These are phyloP conservation scores for Neoboletus subvelutipes DNA, from an alignment of 768 basidiomycete genomes.

Conservation along the genomic window DNA sequence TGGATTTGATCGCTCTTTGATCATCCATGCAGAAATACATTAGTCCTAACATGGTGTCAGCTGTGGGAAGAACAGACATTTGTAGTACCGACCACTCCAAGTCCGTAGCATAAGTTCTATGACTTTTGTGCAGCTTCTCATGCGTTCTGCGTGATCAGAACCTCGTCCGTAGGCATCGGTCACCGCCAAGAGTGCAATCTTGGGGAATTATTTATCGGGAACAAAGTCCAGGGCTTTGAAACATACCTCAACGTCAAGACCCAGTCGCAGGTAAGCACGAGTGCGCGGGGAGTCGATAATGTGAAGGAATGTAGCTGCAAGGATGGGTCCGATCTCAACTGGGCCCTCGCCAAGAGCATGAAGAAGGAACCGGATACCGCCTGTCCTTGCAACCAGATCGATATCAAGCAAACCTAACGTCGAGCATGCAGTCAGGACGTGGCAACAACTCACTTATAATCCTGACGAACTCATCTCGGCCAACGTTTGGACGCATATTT, in stretches of 20 bases:
- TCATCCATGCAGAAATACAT: slow-evolving; percentile 94
- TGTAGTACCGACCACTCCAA: slow-evolving; percentile 77
- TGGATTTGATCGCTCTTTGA: slow-evolving; percentile 78
- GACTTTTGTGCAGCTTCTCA: slow-evolving; percentile 75
- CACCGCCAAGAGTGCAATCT: slow-evolving; percentile 86
- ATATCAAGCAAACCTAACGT: slow-evolving; percentile 82
- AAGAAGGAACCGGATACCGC: slow-evolving; percentile 82
- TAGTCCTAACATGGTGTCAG: slow-evolving; percentile 52
- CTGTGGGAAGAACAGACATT: not conserved
- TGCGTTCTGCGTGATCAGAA: slow-evolving; percentile 71
- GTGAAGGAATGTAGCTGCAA: slow-evolving; percentile 78
- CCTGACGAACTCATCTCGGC: slow-evolving; percentile 77
- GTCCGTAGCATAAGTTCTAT: slow-evolving; percentile 83
- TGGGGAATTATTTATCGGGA: not conserved
- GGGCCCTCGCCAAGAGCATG: slow-evolving; percentile 91
- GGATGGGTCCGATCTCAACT: slow-evolving; percentile 70
- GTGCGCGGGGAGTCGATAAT: slow-evolving; percentile 85
- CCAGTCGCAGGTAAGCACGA: slow-evolving; percentile 72
- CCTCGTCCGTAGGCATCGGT: slow-evolving; percentile 93
- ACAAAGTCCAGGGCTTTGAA: not conserved
- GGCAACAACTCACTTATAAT: slow-evolving; percentile 6
- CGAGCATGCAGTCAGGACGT: slow-evolving; percentile 8
- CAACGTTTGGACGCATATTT: slow-evolving; percentile 81
- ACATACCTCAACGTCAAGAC: slow-evolving; percentile 85
- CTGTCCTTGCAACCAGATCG: slow-evolving; percentile 74